Base-by-base conservation (phyloP, 345 rosid genomes). In the Sonneratia caseolaris region DNA sequence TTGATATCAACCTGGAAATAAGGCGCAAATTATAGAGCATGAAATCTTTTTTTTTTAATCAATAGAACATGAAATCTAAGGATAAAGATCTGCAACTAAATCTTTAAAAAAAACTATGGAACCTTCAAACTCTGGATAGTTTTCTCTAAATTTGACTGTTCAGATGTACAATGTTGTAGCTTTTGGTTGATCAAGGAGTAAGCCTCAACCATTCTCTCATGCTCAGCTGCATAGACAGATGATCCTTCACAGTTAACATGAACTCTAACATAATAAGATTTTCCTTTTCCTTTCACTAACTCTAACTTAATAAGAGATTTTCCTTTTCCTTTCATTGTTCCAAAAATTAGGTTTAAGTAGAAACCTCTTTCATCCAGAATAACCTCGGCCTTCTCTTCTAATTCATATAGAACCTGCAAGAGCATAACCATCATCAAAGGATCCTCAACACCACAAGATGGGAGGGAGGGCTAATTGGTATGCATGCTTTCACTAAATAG, bases 301-400 rank as follows among this genome's bases (percentile, higher is more conserved):
- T 53, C 1, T 2, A 42, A 42, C 10, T 1, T 42, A 42, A 42
- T 42, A 42, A 42, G 10, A 42, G 45, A 42, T 9, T 42, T 27
- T 27, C 32, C 45, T 42, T 42, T 42, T 5, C 45, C 10, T 42
- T 42, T 42, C 10, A 9, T 5, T 42, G 45, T 42, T 42, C 2
- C 10, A n/a, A 66, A 32, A 45, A 47, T 13, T 68, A 68, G 55
- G 45, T 22, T 22, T 22, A 1, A 64, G 71, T 37, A 48, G 64
- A 66, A 47, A 72, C 99, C 99, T 86, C 99, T 87, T 88, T 95
- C 99, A 81, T 95, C 99, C 84, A 88, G 77, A 73, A 95, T 86
- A 64, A 84, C 75, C 66, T 84, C 93, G 1, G 97, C 99, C 80
- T 95, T 95, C 81, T 95, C 97, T 86, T 92, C 97, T 73, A 95